Conservation (phyloP, 1,139 yeast species). For the Yamadazyma membranifaciens region DNA sequence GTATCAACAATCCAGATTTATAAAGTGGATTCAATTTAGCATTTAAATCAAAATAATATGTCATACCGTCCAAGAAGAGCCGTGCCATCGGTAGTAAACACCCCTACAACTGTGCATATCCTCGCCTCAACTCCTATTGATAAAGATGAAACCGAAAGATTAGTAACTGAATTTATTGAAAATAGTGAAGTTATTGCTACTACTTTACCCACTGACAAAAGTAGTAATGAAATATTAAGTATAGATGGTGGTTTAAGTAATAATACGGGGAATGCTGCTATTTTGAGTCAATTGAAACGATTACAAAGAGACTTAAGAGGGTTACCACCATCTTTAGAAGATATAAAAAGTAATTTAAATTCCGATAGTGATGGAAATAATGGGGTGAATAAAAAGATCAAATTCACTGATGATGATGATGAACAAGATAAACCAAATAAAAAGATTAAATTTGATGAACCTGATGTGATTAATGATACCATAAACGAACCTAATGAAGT, state of each 20-base stretch:
- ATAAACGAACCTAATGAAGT: slow-evolving; percentile 5
- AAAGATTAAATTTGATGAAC: slow-evolving; percentile 17
- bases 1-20: too few relatives aligned
- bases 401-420: slow-evolving; percentile 26
- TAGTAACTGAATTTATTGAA: slow-evolving; percentile 46
- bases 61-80: slow-evolving; percentile 37
- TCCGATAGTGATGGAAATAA: slow-evolving; percentile 9
- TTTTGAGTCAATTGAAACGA: slow-evolving; percentile 60
- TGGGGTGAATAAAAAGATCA: slow-evolving; percentile 23
- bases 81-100: slow-evolving; percentile 45
- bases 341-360: not conserved
- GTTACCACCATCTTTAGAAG: slow-evolving; percentile 50
- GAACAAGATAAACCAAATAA: slow-evolving; percentile 17
- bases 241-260: slow-evolving; percentile 21
- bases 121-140: slow-evolving; percentile 25
- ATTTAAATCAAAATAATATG: slow-evolving; percentile 15
- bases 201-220: slow-evolving; percentile 17
- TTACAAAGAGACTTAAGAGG: slow-evolving; percentile 73
- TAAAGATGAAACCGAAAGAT: slow-evolving; percentile 43
- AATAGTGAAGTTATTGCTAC: slow-evolving; percentile 30
- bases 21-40: not conserved
- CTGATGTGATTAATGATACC: not conserved
- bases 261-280: slow-evolving; percentile 29
- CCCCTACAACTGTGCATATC: slow-evolving; percentile 47
- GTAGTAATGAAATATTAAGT: slow-evolving; percentile 10